Evolutionary conservation across 2,329 filamentous ascomycete genomes (phyloP), one percentile per base, ranked within the genome.

Genomic region (Arthrobotrys entomopaga): DNA sequence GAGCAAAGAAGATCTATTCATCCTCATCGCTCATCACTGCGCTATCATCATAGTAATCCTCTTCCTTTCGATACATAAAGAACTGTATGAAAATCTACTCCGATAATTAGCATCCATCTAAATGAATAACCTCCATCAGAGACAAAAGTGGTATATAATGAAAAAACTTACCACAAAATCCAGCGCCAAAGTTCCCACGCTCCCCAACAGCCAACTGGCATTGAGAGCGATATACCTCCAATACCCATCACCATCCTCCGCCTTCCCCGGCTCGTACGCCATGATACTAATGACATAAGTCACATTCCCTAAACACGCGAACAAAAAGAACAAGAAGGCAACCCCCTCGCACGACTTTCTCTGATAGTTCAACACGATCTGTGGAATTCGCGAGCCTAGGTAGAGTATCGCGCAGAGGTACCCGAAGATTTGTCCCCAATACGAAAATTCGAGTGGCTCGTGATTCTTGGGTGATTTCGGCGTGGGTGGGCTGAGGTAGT

Each of bases 311-410:
- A 98, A 87, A 80, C 94, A 98, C 3, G 95, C 95, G 81, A 99
- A 98, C 20, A 98, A 84, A 83, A 98, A 98, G 83, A 98, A 99
- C 10, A 98, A 86, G 83, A 97, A 89, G 77, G 91, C 94, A 19
- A 99, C 90, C 2, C 95, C 95, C 65, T 98, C 93, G 0, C 93
- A 97, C 49, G 90, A 93, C 83, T 96, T 96, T 76, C 95, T 90
- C 19, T 91, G 88, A 83, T 92, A 96, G 82, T 98, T 99, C 61
- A 98, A 87, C 6, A 97, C 85, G 1, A 99, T 85, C 83, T 99
- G 95, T 0, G 95, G 95, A 5, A 98, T 82, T 7, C 95, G 90
- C 0, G 91, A 95, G 20, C 92, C 92, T 10, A 98, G 91, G 80
- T 99, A 98, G 3, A 97, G 85, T 0, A 88, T 84, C 1, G 95